Conservation (phyloP, 2,329 filamentous ascomycete genomes). For the Sporothrix mexicana region DNA sequence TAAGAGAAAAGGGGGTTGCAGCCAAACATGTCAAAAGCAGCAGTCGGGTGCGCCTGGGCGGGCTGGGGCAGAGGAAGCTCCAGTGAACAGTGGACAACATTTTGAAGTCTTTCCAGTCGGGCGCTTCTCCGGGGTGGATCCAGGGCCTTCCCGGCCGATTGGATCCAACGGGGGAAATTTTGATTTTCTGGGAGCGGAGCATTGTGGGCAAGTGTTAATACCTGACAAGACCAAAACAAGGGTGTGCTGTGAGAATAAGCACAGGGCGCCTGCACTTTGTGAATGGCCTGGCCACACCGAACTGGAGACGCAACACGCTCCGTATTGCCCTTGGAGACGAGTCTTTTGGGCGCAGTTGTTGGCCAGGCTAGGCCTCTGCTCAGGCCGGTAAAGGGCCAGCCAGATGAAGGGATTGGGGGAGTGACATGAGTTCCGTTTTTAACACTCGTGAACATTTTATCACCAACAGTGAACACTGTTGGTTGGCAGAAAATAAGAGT, state of each 20-base stretch:
- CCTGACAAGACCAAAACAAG: not conserved
- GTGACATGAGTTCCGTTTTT: not conserved
- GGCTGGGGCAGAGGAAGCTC: not conserved
- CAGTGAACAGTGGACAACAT: not conserved
- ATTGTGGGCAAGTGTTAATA: slow-evolving; percentile 2
- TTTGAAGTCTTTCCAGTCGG: slow-evolving; percentile 17
- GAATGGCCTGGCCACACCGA: not conserved
- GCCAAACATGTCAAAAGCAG: not conserved
- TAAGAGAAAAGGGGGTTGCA: not conserved
- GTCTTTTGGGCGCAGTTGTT: not conserved
- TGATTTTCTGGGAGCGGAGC: slow-evolving; percentile 24
- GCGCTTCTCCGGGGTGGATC: slow-evolving; percentile 29
- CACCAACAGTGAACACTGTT: not conserved
- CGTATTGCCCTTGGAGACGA: slow-evolving; percentile 19
- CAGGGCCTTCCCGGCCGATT: slow-evolving; percentile 32
- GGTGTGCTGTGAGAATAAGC: not conserved
- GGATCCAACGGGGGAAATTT: slow-evolving; percentile 29
- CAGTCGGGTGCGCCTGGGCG: not conserved
- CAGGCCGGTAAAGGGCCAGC: not conserved
- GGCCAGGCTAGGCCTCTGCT: not conserved
- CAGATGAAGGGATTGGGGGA: not conserved
- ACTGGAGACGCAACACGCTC: not conserved
- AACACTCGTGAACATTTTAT: not conserved
- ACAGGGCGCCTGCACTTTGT: not conserved
- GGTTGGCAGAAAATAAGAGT: not conserved